Evolutionary conservation across 805 yeast species (phyloP), one percentile per base, ranked within the genome.

Genomic region (Nakazawaea sp.): DNA sequence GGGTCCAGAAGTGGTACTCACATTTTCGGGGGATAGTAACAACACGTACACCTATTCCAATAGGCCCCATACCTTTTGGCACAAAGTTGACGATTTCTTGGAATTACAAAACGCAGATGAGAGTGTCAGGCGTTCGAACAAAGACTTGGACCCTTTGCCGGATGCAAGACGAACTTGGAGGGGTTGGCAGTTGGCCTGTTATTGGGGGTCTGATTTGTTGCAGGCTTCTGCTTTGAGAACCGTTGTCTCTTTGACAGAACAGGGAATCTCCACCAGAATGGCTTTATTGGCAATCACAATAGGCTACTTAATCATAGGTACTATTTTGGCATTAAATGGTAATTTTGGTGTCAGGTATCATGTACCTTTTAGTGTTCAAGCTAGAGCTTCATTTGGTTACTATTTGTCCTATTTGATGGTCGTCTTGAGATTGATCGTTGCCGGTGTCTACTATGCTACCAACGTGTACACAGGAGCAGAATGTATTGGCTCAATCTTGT

Each of bases 281-380:
- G 44, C 45, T 13, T 36, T 46, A 13, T 41, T 40, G 20, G 43
- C 45, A 4, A 41, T 43, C 13, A 43, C 44, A 19, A 43, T 49
- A 4, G 52, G 50, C 11, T 44, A 45, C 44, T 18, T 45, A 6
- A 26, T 47, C 18, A 47, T 49, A 20, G 48, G 49, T 18, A 11
- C 42, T 7, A 47, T 46, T 10, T 29, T 49, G 18, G 40, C 45
- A 11, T 27, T 19, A 61, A 30, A 30, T 19, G 32, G 32, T 30
- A 30, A 19, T n/a, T 30, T 54, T 33, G 65, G 66, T 26, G 55
- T 63, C 4, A 48, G 45, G 19, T 51, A 55, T 12, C 61, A 59
- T 25, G 49, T 61, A 18, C 61, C 63, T 1, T 62, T 60, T 42
- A 58, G 65, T 4, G 42, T 59, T 2, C 44, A 44, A 19, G 50